These are phyloP conservation scores for Celoporthe dispersa DNA, from an alignment of 2,329 filamentous ascomycete genomes.

Conservation along the genomic window DNA sequence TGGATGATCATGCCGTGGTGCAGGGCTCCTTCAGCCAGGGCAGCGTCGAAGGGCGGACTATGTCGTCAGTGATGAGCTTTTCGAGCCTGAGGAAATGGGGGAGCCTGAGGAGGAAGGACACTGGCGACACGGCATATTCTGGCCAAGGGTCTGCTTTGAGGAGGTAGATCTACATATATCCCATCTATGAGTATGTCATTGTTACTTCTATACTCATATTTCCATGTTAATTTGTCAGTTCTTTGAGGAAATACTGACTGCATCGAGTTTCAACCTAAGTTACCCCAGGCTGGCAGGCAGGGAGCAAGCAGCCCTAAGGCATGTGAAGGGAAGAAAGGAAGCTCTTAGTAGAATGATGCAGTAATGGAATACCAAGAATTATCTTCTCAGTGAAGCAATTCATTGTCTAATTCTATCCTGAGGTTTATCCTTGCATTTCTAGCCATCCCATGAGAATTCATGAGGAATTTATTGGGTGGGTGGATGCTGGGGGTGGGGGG, in stretches of 20 bases:
- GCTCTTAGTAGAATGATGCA: neutral
- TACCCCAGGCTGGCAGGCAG: neutral
- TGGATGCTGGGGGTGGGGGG: neutral
- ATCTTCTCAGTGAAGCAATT: neutral
- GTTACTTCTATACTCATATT: neutral
- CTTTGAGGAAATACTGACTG: neutral
- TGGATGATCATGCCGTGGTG: slow-evolving; percentile 57
- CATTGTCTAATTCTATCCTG: neutral
- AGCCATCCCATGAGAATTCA: neutral
- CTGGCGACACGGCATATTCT: slow-evolving; percentile 27
- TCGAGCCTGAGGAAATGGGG: slow-evolving; percentile 52
- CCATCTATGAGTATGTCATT: neutral
- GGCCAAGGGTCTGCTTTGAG: neutral
- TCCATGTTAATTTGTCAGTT: neutral
- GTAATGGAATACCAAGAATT: neutral
- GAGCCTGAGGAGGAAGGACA: slow-evolving; percentile 41
- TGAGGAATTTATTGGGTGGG: neutral
- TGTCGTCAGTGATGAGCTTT: slow-evolving; percentile 55
- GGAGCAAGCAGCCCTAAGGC: neutral
- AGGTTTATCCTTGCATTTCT: neutral
- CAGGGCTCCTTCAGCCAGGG: slow-evolving; percentile 58
- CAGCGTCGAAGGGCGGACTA: slow-evolving; percentile 47
- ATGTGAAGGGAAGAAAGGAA: neutral
- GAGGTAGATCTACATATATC: neutral
- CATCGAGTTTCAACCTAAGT: neutral